Percentiles rank a stretch among this genome's conserved stretches.
Conservation (phyloP, 495 filamentous ascomycete genomes). For the Aspergillus affinis region DNA sequence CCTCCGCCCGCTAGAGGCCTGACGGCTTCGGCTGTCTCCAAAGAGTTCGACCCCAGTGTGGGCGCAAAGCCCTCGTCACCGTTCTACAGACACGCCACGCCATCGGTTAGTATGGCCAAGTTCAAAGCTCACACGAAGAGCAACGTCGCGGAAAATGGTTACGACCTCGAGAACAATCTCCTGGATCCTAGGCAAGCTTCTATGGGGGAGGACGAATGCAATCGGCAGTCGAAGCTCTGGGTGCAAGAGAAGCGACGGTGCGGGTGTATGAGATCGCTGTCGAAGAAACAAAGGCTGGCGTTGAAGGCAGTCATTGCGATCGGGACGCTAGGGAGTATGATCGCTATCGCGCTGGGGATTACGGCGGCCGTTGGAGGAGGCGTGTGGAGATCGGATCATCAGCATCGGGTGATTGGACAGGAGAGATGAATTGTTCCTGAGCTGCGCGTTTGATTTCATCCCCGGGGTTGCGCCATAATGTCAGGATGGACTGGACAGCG, state of each 20-base stretch:
- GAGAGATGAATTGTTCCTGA: background rate
- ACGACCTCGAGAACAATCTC: slow-evolving; percentile 29
- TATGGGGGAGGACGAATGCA: slow-evolving; percentile 9
- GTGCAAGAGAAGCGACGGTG: slow-evolving; percentile 31
- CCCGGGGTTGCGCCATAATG: too few species aligned
- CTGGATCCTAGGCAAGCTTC: background rate
- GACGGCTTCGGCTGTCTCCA: too few species aligned
- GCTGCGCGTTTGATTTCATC: too few species aligned
- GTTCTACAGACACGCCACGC: slow-evolving; percentile 58
- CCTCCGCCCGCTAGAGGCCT: background rate
- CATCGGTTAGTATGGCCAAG: slow-evolving; percentile 46
- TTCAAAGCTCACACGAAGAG: slow-evolving; percentile 35
- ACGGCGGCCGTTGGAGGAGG: slow-evolving; percentile 60
- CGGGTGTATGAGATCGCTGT: slow-evolving; percentile 41
- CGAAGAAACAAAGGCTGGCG: slow-evolving; percentile 48
- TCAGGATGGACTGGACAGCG: too few species aligned
- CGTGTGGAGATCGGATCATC: slow-evolving; percentile 46
- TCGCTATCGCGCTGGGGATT: slow-evolving; percentile 63
- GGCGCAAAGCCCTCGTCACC: slow-evolving; percentile 56
- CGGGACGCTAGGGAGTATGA: slow-evolving; percentile 56
- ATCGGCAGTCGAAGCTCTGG: slow-evolving; percentile 45
- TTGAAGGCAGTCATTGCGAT: slow-evolving; percentile 56
- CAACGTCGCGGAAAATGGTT: slow-evolving; percentile 19
- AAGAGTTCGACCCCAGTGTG: slow-evolving; percentile 42
- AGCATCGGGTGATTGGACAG: slow-evolving; percentile 25